A percentile compares a stretch with the other conserved stretches of the same genome.
Conservation (phyloP, 768 basidiomycete species). For the Phlebiopsis flavidoalba region DNA sequence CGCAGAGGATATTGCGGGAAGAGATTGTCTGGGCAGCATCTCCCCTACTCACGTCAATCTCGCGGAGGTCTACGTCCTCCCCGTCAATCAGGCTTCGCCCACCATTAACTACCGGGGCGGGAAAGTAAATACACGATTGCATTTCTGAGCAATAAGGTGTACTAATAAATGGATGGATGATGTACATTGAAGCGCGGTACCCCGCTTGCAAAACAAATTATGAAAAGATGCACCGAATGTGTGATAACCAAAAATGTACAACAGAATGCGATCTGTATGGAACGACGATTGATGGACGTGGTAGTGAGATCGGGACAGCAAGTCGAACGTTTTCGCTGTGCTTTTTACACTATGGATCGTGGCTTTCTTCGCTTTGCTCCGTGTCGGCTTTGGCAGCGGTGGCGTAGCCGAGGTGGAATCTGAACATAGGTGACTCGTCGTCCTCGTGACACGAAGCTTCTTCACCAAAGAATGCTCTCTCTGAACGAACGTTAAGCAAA, state of each 20-base stretch:
- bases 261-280: too few species aligned
- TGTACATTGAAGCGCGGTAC: slow-evolving; percentile 3
- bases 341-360: slow-evolving; percentile 11
- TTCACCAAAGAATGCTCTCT: slow-evolving; percentile 69
- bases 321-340: background rate
- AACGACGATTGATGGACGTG: too few species aligned
- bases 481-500: slow-evolving; percentile 50
- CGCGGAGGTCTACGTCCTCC: slow-evolving; percentile 73
- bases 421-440: slow-evolving; percentile 32
- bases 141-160: slow-evolving; percentile 12
- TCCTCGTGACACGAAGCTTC: slow-evolving; percentile 79
- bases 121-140: slow-evolving; percentile 22
- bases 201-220: background rate
- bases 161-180: slow-evolving; percentile 8
- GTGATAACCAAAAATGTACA: too few species aligned
- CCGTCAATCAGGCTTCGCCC: slow-evolving; percentile 74
- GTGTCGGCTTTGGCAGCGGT: slow-evolving; percentile 43
- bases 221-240: too few species aligned
- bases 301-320: too few species aligned
- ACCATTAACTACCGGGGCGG: slow-evolving; percentile 54
- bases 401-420: slow-evolving; percentile 26
- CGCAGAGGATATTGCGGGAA: slow-evolving; percentile 87
- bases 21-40: slow-evolving; percentile 97
- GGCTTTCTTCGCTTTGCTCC: slow-evolving; percentile 25
- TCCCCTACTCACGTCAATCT: slow-evolving; percentile 88